A percentile compares a stretch with the other conserved stretches of the same genome.
These are phyloP conservation scores for Setomelanomma holmii DNA, from an alignment of 2,329 filamentous ascomycete genomes.

Conservation along the genomic window DNA sequence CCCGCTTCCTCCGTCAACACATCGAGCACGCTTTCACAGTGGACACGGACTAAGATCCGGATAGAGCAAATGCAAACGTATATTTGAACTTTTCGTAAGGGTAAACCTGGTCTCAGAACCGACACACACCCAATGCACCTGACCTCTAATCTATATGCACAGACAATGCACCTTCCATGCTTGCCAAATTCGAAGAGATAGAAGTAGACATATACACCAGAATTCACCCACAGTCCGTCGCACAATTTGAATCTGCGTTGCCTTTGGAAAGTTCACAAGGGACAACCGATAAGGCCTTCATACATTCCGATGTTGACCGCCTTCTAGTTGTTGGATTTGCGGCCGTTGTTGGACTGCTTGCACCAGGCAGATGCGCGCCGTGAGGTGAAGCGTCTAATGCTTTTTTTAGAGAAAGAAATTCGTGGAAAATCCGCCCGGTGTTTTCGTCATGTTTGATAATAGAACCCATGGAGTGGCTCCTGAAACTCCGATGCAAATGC, in stretches of 20 bases:
- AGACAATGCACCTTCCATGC: not conserved
- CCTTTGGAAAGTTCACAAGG: constrained; percentile 1
- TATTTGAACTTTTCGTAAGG: constrained; percentile 4
- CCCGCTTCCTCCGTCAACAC: too few species aligned
- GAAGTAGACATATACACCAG: constrained; percentile 26
- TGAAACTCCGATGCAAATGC: constrained; percentile 41
- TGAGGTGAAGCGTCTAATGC: constrained; percentile 46
- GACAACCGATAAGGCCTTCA: constrained; percentile 26
- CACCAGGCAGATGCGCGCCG: constrained; percentile 43
- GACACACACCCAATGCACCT: too few species aligned
- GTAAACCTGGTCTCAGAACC: too few species aligned
- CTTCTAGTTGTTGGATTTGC: constrained; percentile 12
- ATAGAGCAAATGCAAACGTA: not conserved
- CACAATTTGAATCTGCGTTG: constrained; percentile 34
- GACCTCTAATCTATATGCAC: not conserved
- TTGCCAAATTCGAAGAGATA: not conserved
- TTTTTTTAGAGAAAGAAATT: constrained; percentile 37
- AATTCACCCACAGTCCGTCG: constrained; percentile 7
- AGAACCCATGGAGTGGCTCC: constrained; percentile 18
- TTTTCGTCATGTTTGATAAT: constrained; percentile 26
- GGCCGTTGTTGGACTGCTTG: constrained; percentile 22
- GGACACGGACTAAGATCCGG: not conserved
- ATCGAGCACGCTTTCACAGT: too few species aligned
- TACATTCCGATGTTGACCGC: constrained; percentile 11
- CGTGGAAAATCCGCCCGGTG: constrained; percentile 27